Percentiles rank a stretch among this genome's conserved stretches.
Evolutionary conservation across 2,329 filamentous ascomycete genomes (phyloP).

Genomic region (Clathrospora elynae): DNA sequence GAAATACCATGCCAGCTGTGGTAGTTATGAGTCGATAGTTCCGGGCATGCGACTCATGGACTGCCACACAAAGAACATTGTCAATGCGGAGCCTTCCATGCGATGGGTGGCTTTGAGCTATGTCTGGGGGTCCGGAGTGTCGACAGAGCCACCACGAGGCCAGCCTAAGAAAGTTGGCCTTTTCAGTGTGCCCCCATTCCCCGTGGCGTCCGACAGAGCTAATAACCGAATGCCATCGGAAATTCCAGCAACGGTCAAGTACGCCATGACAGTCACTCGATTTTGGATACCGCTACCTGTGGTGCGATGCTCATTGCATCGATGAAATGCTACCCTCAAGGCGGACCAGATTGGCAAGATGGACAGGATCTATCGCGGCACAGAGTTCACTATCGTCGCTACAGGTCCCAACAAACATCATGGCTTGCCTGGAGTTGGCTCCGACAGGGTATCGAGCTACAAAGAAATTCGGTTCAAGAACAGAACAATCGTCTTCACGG

Average conservation of each 20-base stretch:
- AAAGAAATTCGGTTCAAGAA: not conserved
- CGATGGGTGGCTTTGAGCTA: conserved; percentile 6
- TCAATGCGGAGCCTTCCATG: not conserved
- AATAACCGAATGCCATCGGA: not conserved
- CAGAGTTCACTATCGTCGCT: conserved; percentile 18
- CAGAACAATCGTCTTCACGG: not conserved
- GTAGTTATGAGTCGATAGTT: not conserved
- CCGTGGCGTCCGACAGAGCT: not conserved
- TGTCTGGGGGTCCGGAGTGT: conserved; percentile 3
- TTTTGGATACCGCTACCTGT: conserved; percentile 7
- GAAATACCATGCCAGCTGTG: not conserved
- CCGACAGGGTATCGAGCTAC: not conserved
- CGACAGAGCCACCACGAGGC: not conserved
- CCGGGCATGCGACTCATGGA: not conserved
- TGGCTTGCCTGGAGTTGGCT: conserved; percentile 10
- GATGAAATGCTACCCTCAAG: not conserved
- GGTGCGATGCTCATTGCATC: conserved; percentile 13
- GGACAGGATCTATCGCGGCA: conserved; percentile 13
- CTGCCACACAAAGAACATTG: not conserved
- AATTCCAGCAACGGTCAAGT: conserved; percentile 4
- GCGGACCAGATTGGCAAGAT: conserved; percentile 12
- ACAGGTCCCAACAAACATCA: not conserved
- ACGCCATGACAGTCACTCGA: conserved; percentile 2
- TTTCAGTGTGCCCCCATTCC: no score
- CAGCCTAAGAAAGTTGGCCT: no score